phyloP scores from a whole-genome alignment of 306 rosid genomes.

The Castanopsis chinensis region DNA sequence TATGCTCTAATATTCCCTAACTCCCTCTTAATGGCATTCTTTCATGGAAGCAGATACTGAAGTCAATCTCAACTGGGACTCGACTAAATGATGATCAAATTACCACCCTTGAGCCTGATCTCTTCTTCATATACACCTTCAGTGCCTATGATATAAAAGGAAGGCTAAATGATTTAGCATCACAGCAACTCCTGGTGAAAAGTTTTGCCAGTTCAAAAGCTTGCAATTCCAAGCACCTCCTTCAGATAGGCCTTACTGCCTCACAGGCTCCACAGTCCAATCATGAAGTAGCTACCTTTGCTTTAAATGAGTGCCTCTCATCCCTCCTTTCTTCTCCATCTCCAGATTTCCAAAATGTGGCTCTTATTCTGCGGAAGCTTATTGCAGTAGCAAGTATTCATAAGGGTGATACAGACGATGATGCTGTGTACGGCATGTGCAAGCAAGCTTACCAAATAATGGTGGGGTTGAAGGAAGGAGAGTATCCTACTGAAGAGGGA shows the following conservation, averaged over 20 bases:
- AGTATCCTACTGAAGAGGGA: slow-evolving; percentile 82
- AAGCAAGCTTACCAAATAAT: slow-evolving; percentile 73
- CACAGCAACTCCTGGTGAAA: slow-evolving; percentile 58
- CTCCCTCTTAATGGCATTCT: slow-evolving; percentile 11
- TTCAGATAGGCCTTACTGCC: slow-evolving; percentile 75
- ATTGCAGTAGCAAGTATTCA: slow-evolving; percentile 57
- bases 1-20: slow-evolving; percentile 10
- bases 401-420: slow-evolving; percentile 81
- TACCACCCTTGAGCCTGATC: slow-evolving; percentile 50
- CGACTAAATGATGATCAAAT: slow-evolving; percentile 36
- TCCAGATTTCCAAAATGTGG: slow-evolving; percentile 67
- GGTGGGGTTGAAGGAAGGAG: slow-evolving; percentile 88
- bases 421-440: slow-evolving; percentile 67
- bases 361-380: slow-evolving; percentile 78
- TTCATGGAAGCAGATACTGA: slow-evolving; percentile 65
- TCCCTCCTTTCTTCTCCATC: slow-evolving; percentile 62
- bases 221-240: slow-evolving; percentile 66
- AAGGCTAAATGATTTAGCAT: slow-evolving; percentile 63
- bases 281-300: slow-evolving; percentile 73
- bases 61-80: slow-evolving; percentile 50
- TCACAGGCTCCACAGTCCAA: slow-evolving; percentile 64
- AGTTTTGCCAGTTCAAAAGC: slow-evolving; percentile 64
- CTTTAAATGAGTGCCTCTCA: slow-evolving; percentile 79
- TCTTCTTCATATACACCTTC: slow-evolving; percentile 63
- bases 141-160: slow-evolving; percentile 75